phyloP scores from a whole-genome alignment of 2,329 filamentous ascomycete species.

The Penicillium sp. region DNA sequence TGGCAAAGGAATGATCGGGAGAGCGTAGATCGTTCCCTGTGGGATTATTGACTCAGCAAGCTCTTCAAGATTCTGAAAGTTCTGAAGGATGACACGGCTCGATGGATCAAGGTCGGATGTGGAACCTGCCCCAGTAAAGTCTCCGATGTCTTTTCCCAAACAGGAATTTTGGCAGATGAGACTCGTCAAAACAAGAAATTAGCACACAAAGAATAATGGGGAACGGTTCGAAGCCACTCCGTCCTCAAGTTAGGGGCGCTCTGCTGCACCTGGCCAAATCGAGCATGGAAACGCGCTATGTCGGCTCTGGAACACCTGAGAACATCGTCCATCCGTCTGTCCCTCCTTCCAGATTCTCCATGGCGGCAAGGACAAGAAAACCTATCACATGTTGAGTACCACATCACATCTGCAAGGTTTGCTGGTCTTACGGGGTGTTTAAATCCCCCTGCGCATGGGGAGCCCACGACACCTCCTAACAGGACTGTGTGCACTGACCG shows the following conservation, averaged over 20 bases:
- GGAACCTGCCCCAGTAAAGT: conserved; percentile 31
- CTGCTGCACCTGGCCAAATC: conserved; percentile 28
- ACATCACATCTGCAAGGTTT: not conserved
- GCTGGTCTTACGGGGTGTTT: not conserved
- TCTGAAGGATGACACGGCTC: conserved; percentile 8
- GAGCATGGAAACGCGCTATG: conserved; percentile 12
- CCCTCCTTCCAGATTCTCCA: not conserved
- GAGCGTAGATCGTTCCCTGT: conserved; percentile 6
- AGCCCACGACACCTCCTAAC: not conserved
- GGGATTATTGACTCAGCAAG: not conserved
- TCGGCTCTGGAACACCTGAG: not conserved
- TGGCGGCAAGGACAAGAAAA: not conserved
- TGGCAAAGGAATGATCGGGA: conserved; percentile 6
- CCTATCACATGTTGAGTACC: conserved; percentile 4
- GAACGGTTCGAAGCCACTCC: conserved; percentile 8
- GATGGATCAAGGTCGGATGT: conserved; percentile 20
- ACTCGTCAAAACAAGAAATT: conserved; percentile 22
- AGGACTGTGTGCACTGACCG: not conserved
- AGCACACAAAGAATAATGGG: conserved; percentile 8
- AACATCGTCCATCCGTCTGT: not conserved
- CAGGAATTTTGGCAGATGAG: conserved; percentile 38
- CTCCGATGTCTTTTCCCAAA: conserved; percentile 36
- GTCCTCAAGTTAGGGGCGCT: not conserved
- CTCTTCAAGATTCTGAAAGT: not conserved
- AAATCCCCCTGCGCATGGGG: not conserved